A percentile compares a stretch with the other conserved stretches of the same genome.
Conservation (phyloP, 345 rosid genomes). For the Eucalyptus polyanthemos region DNA sequence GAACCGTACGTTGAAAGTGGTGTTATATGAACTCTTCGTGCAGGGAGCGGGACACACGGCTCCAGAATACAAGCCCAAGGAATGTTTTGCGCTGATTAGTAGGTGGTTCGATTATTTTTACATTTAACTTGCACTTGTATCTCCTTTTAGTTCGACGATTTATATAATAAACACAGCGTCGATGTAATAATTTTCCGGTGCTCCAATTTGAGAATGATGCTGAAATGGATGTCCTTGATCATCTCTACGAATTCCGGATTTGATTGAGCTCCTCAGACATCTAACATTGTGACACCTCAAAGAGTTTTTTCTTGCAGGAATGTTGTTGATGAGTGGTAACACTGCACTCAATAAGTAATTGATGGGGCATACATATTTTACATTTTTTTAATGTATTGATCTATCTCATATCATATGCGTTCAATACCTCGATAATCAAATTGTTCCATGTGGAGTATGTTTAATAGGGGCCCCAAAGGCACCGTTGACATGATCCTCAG, state of each 20-base stretch:
- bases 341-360: neutral
- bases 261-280: neutral
- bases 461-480: neutral
- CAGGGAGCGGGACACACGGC: neutral
- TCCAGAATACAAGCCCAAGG: neutral
- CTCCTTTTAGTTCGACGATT: neutral
- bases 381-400: neutral
- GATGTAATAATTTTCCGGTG: neutral
- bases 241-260: neutral
- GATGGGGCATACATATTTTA: neutral
- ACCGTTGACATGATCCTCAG: too few species aligned
- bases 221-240: neutral
- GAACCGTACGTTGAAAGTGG: neutral
- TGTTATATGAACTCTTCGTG: neutral
- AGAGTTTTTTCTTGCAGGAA: neutral
- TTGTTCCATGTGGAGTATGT: too few species aligned
- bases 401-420: neutral
- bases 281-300: neutral
- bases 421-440: too few species aligned
- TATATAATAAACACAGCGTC: accelerated
- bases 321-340: too few species aligned
- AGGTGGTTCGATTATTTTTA: neutral
- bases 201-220: accelerated
- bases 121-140: neutral
- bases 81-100: neutral